Evolutionary conservation across 225 moss, liverwort and hornwort genomes (phyloP).

Genomic region (Physcomitrium patens): DNA sequence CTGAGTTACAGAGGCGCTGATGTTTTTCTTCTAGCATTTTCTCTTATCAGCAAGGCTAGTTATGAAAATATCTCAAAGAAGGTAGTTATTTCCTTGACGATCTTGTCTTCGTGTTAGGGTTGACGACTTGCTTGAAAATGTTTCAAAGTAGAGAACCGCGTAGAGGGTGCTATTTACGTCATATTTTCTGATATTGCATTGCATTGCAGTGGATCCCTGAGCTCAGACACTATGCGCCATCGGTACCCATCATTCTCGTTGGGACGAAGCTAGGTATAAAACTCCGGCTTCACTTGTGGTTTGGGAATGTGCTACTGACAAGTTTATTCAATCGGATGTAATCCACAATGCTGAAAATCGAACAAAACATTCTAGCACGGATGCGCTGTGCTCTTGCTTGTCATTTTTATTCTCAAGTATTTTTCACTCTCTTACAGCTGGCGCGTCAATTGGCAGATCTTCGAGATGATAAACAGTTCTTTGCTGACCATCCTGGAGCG

Average conservation of each 20-base stretch:
- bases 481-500: conserved; percentile 94
- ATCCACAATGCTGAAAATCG: not conserved
- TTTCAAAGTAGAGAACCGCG: not conserved
- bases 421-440: conserved; percentile 5
- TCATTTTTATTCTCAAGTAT: not conserved
- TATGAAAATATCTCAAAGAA: conserved; percentile 99
- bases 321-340: not conserved
- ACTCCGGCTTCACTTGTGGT: not conserved
- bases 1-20: conserved; percentile 99
- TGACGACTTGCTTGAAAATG: not conserved
- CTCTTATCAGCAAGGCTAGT: conserved; percentile 99
- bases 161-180: not conserved
- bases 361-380: not conserved
- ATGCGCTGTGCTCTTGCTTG: not conserved
- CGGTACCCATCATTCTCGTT: conserved; percentile 96
- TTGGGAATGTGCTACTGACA: not conserved
- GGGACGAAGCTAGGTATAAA: conserved; percentile 91
- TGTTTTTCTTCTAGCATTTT: conserved; percentile 96
- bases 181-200: conserved; percentile 13
- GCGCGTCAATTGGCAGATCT: conserved; percentile 65
- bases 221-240: conserved; percentile 98
- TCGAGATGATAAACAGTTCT: conserved; percentile 99
- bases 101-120: not conserved
- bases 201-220: conserved; percentile 94
- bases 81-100: conserved; percentile 47